phyloP scores from a whole-genome alignment of 1,284 basidiomycete species.

The Irpex sp. region DNA sequence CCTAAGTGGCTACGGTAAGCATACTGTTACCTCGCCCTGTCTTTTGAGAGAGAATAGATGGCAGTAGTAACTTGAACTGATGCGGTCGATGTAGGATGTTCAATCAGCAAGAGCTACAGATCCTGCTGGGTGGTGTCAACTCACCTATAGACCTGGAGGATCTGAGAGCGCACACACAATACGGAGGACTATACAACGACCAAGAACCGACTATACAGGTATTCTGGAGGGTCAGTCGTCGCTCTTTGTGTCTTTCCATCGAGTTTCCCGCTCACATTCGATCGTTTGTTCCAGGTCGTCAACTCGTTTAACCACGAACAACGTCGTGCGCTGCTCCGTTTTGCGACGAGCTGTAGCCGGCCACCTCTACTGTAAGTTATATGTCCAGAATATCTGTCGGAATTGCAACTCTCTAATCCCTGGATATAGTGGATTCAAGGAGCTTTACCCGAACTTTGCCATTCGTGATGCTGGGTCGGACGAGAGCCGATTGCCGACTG shows the following conservation, averaged over 20 bases:
- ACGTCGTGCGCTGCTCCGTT: conserved; percentile 67
- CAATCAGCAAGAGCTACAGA: conserved; percentile 88
- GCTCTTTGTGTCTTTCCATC: conserved; percentile 3
- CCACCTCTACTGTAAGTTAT: conserved; percentile 73
- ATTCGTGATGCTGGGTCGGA: conserved; percentile 78
- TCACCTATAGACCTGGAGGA: conserved; percentile 81
- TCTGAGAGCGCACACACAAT: conserved; percentile 66
- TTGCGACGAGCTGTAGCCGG: conserved; percentile 87
- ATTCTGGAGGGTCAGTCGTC: conserved; percentile 65
- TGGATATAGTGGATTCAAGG: conserved; percentile 70
- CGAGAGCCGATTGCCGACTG: conserved; percentile 70
- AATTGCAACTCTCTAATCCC: neutral
- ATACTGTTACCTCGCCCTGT: neutral
- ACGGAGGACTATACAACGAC: conserved; percentile 73
- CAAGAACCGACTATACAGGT: conserved; percentile 62
- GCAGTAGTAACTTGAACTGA: too few species aligned
- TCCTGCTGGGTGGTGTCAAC: conserved; percentile 80
- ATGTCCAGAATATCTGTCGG: neutral
- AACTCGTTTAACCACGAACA: conserved; percentile 71
- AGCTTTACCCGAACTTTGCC: conserved; percentile 80
- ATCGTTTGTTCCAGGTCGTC: conserved; percentile 49
- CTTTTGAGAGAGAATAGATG: too few species aligned
- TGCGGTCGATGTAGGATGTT: conserved; percentile 66
- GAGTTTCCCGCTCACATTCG: conserved; percentile 3
- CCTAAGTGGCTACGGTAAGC: conserved; percentile 80